These are phyloP conservation scores for Thalia dealbata DNA, from an alignment of 176 grass and related monocot species.

Conservation along the genomic window DNA sequence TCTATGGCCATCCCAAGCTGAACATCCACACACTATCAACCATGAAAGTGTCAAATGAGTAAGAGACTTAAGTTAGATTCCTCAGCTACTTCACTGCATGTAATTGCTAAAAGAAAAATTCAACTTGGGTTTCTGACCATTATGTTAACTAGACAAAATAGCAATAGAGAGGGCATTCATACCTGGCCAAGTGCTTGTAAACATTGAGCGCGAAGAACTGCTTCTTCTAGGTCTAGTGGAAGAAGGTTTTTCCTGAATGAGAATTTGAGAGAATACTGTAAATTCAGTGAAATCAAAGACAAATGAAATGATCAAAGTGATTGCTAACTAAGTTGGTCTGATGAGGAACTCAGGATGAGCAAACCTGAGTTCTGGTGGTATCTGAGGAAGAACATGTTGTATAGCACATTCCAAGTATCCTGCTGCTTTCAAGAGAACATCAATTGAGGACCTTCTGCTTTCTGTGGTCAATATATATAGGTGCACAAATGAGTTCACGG, in stretches of 20 bases:
- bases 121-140: not conserved
- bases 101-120: not conserved
- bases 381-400: slow-evolving; percentile 14
- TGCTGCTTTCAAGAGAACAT: slow-evolving; percentile 22
- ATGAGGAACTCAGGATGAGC: not conserved
- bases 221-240: slow-evolving; percentile 20
- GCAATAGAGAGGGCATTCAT: not conserved
- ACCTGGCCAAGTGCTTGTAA: slow-evolving; percentile 27
- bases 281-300: no score
- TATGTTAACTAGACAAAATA: not conserved
- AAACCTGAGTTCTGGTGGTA: slow-evolving; percentile 18
- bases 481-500: no score
- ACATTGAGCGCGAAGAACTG: slow-evolving; percentile 4
- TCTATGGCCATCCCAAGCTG: slow-evolving; percentile 24
- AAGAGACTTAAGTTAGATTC: not conserved
- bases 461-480: not conserved
- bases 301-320: not conserved
- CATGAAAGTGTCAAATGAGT: not conserved
- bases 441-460: slow-evolving; percentile 9
- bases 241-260: slow-evolving; percentile 21
- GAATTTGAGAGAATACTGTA: not conserved
- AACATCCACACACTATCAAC: slow-evolving; percentile 15
- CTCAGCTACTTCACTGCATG: not conserved
- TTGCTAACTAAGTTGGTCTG: not conserved
- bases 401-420: slow-evolving; percentile 26